Evolutionary conservation across 2,329 filamentous ascomycete species (phyloP).

Genomic region (Colletotrichum melonis): DNA sequence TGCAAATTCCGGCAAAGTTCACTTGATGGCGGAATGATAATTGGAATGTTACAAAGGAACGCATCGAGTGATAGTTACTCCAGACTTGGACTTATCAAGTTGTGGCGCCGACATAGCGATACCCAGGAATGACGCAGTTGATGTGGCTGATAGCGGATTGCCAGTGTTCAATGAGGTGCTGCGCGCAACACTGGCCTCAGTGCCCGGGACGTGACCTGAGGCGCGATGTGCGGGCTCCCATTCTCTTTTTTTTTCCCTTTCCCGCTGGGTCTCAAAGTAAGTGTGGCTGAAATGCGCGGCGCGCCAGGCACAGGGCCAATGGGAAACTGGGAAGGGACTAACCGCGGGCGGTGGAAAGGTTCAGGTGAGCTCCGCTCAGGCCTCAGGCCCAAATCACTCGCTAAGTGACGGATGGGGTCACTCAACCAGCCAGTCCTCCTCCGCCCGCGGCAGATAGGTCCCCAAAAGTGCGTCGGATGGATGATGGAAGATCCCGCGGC

Average conservation of each 20-base stretch:
- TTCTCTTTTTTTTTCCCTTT: background rate
- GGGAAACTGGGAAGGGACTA: background rate
- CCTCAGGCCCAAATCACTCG: conserved; percentile 33
- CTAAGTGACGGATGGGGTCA: conserved; percentile 23
- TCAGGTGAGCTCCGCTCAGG: conserved; percentile 13
- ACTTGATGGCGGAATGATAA: background rate
- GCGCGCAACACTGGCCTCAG: background rate
- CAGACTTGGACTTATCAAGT: background rate
- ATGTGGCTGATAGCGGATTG: background rate
- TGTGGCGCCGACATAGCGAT: background rate
- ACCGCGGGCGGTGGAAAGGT: background rate
- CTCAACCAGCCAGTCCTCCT: conserved; percentile 20
- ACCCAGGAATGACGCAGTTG: background rate
- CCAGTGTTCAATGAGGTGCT: background rate
- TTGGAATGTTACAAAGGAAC: background rate
- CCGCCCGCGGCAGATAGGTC: conserved; percentile 30
- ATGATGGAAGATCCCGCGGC: conserved; percentile 35
- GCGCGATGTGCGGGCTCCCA: no score
- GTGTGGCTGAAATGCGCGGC: conserved; percentile 2
- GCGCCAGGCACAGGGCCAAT: background rate
- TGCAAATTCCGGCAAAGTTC: background rate
- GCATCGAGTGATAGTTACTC: background rate
- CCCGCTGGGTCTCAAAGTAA: no score
- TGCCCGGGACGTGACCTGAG: background rate
- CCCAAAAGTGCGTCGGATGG: conserved; percentile 30